phyloP scores from a whole-genome alignment of 352 stramenopile genomes.

The Globisporangium paroecandrum region DNA sequence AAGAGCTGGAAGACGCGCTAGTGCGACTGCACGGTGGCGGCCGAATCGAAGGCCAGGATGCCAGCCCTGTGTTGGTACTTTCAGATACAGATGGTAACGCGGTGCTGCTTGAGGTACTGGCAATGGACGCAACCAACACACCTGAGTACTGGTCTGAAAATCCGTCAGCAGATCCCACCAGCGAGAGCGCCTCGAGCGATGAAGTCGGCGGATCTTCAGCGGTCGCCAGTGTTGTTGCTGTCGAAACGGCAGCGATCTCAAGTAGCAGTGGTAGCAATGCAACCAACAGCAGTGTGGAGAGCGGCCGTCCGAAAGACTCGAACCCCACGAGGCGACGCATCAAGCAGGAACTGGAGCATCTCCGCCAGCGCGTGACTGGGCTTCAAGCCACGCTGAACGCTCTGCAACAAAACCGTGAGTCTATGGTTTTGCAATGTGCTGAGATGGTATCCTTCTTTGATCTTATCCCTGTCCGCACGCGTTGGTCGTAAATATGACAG shows the following conservation, averaged over 20 bases:
- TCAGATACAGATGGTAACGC: not conserved
- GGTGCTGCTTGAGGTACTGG: not conserved
- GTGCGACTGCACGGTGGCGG: not conserved
- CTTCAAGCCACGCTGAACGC: slow-evolving; percentile 3
- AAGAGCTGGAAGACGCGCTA: slow-evolving; percentile 8
- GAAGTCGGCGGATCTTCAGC: not conserved
- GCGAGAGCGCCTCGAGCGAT: not conserved
- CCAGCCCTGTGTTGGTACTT: not conserved
- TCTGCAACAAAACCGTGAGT: slow-evolving; percentile 9
- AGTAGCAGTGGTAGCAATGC: not conserved
- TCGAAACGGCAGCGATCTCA: not conserved
- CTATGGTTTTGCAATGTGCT: not conserved
- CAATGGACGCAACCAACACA: no score
- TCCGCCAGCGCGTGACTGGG: slow-evolving; percentile 8
- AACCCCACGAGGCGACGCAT: slow-evolving; percentile 8
- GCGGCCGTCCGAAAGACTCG: not conserved
- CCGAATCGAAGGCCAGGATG: not conserved
- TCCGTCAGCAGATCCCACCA: no score
- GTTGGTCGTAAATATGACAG: not conserved
- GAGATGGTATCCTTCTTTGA: not conserved
- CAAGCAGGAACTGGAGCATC: slow-evolving; percentile 13
- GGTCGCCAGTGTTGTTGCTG: not conserved
- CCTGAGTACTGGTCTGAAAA: no score
- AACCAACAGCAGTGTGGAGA: slow-evolving; percentile 1
- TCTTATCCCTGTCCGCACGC: no score